A percentile compares a stretch with the other conserved stretches of the same genome.
Conservation (phyloP, 1,139 yeast genomes). For the Arxiozyma slooffiae region DNA sequence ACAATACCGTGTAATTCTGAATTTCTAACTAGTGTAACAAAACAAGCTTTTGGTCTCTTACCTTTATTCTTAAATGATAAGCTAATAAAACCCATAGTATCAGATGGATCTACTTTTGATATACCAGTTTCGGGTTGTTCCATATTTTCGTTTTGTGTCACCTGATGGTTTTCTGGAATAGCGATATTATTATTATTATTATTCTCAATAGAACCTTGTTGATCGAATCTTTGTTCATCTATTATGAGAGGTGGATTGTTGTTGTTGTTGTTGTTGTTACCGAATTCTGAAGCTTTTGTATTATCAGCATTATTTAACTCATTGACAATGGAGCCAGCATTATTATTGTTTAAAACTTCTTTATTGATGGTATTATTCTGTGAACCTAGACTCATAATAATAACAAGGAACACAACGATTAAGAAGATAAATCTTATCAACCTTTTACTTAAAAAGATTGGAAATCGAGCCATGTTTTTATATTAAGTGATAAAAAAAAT, state of each 20-base stretch:
- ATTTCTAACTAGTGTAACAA: slow-evolving; percentile 63
- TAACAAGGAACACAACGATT: slow-evolving; percentile 4
- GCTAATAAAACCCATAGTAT: slow-evolving; percentile 8
- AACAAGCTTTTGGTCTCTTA: slow-evolving; percentile 46
- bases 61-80: slow-evolving; percentile 12
- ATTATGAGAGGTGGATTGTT: slow-evolving; percentile 1
- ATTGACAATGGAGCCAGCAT: neutral
- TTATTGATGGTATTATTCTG: slow-evolving; percentile 1
- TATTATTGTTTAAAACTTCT: neutral
- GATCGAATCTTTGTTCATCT: neutral
- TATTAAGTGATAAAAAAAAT: neutral
- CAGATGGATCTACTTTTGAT: slow-evolving; percentile 1
- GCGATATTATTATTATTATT: neutral
- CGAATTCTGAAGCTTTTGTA: slow-evolving; percentile 5
- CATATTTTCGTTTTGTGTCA: neutral
- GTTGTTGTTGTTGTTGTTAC: neutral
- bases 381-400: slow-evolving; percentile 7
- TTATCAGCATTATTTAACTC: slow-evolving; percentile 3
- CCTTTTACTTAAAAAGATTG: slow-evolving; percentile 14
- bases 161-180: neutral
- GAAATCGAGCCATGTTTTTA: slow-evolving; percentile 6
- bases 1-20: slow-evolving; percentile 48
- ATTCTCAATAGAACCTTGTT: neutral
- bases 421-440: slow-evolving; percentile 10
- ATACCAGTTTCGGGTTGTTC: neutral